Evolutionary conservation across 441 rosid genomes (phyloP), one percentile per base, ranked within the genome.

Genomic region (Populus hybrid): DNA sequence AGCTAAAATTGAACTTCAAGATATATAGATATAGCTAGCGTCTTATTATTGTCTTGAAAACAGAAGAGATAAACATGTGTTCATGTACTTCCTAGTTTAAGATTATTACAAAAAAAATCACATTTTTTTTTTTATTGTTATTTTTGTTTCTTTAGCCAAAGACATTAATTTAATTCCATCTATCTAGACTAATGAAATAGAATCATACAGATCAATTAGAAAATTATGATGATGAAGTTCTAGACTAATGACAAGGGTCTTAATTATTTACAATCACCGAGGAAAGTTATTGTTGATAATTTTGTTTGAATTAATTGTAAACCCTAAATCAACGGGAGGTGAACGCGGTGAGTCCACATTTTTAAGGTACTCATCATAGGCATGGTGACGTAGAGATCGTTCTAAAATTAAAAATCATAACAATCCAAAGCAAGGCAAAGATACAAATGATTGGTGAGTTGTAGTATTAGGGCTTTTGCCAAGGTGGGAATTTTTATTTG

Each of bases 271-370:
- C 57, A 46, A 46, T 46, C 20, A 14, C 57, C 57, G 12, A 12
- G 57, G 57, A 14, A 46, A 14, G 16, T 46, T 46, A 46, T 14
- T 46, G 12, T 46, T 46, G 14, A 3, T 42, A 10, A 46, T 46
- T 46, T 46, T 46, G 57, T 46, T 46, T 23, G 21, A 26, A 69
- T 69, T 42, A 42, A 18, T 30, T 23, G 72, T 24, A 77, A 76
- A 70, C 16, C 86, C 90, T 74, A 78, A 84, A 82, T 84, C 82
- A 73, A 67, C 82, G 91, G 87, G 90, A 81, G 85, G 6, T 66
- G 82, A 81, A 83, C 72, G 80, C 86, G 83, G 85, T 79, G 72
- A 77, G 70, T 40, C 86, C 83, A 77, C 79, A 81, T 0, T 72
- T n/a, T 68, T 7, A 74, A 75, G 77, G 24, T 38, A 86, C 88